Conservation (phyloP, 352 stramenopile species). For the Pythium plurisporium region DNA sequence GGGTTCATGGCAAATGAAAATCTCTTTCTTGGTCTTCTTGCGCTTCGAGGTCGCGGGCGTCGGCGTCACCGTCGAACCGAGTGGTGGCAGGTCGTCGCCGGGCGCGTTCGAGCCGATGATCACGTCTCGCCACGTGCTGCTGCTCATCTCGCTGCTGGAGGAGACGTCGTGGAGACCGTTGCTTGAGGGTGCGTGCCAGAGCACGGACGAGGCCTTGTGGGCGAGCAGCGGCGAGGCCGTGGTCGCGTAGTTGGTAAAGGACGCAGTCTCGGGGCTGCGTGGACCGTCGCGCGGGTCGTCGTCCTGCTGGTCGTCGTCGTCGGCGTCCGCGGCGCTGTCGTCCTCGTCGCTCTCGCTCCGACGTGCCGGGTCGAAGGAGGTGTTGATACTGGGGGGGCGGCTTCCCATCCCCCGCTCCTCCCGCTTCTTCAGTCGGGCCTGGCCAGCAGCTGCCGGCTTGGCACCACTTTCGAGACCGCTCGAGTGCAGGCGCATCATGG, state of each 20-base stretch:
- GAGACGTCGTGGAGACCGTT: not conserved
- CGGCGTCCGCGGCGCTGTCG: not conserved
- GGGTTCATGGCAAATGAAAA: slow-evolving; percentile 70
- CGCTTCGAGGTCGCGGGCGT: slow-evolving; percentile 25
- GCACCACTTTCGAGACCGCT: slow-evolving; percentile 14
- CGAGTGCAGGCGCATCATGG: slow-evolving; percentile 9
- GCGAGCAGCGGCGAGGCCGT: not conserved
- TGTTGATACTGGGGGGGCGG: not conserved
- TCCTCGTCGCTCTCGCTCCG: not conserved
- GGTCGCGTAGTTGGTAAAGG: slow-evolving; percentile 1
- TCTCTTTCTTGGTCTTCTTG: slow-evolving; percentile 42
- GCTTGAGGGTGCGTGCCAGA: slow-evolving; percentile 10
- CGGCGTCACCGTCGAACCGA: slow-evolving; percentile 4
- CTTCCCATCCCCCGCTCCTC: slow-evolving; percentile 21
- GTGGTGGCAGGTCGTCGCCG: not conserved
- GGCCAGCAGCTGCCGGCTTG: not conserved
- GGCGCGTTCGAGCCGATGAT: slow-evolving; percentile 3
- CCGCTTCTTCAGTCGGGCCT: slow-evolving; percentile 23
- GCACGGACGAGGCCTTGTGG: slow-evolving; percentile 7
- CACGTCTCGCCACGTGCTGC: slow-evolving; percentile 18
- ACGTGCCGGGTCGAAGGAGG: not conserved
- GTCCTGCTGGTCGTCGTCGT: not conserved
- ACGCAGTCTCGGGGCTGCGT: slow-evolving; percentile 8
- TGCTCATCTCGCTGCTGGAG: slow-evolving; percentile 13
- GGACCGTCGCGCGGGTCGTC: not conserved